Evolutionary conservation across 306 rosid genomes (phyloP).

Genomic region (Hippophae gyantsensis): DNA sequence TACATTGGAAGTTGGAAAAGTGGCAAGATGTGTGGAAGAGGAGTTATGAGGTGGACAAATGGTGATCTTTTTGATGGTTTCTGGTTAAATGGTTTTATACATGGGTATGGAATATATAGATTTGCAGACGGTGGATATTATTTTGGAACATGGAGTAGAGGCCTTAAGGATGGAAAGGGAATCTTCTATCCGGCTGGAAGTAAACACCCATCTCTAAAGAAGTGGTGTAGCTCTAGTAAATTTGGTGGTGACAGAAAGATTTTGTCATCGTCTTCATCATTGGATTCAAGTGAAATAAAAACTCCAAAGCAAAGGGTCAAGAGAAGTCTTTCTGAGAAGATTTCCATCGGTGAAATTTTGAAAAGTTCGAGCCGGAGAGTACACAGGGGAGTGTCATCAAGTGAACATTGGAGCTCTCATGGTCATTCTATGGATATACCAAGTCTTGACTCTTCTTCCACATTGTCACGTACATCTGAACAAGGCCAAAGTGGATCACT

Average conservation of each 20-base stretch:
- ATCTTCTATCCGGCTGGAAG: constrained; percentile 70
- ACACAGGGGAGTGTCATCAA: constrained; percentile 34
- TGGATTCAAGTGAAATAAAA: constrained; percentile 23
- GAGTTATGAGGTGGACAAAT: constrained; percentile 81
- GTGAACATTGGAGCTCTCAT: constrained; percentile 17
- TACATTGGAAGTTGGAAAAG: constrained; percentile 77
- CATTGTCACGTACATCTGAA: constrained; percentile 21
- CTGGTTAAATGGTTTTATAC: constrained; percentile 69
- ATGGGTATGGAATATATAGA: constrained; percentile 75
- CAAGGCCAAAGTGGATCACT: constrained; percentile 35
- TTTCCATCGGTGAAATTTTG: constrained; percentile 29
- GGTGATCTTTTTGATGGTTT: constrained; percentile 69
- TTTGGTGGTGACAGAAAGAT: constrained; percentile 17
- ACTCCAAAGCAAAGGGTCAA: constrained; percentile 32
- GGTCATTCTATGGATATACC: constrained; percentile 31
- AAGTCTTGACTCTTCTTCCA: constrained; percentile 23
- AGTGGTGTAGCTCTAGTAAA: constrained; percentile 38
- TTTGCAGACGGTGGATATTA: constrained; percentile 72
- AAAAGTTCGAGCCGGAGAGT: constrained; percentile 38
- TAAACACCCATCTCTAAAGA: constrained; percentile 54
- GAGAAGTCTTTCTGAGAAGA: constrained; percentile 51
- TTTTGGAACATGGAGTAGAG: constrained; percentile 80
- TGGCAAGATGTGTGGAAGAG: constrained; percentile 77
- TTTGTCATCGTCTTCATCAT: constrained; percentile 19
- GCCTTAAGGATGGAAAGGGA: constrained; percentile 90